phyloP scores from a whole-genome alignment of 768 basidiomycete genomes.

The Calocera cornea region DNA sequence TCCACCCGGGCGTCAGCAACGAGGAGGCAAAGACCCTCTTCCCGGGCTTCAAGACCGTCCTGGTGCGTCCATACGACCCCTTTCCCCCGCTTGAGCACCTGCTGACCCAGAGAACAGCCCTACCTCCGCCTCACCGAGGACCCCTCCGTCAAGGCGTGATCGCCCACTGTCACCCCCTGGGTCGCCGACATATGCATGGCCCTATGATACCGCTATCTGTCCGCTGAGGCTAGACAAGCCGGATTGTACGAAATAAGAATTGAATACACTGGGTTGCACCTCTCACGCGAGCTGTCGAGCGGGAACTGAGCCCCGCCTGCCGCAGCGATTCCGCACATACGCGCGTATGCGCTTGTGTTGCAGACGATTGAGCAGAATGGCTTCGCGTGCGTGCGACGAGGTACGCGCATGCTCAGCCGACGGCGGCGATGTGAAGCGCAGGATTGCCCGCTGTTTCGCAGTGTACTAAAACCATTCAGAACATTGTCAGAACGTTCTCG shows the following conservation, averaged over 20 bases:
- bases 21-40: constrained; percentile 88
- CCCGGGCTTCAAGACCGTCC: constrained; percentile 67
- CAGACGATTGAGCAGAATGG: too few relatives aligned
- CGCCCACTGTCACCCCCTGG: not conserved
- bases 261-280: too few relatives aligned
- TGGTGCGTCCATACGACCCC: constrained; percentile 34
- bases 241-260: constrained; percentile 2
- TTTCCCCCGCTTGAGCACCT: not conserved
- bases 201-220: constrained; percentile 1
- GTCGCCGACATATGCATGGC: not conserved
- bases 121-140: not conserved
- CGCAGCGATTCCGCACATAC: too few relatives aligned
- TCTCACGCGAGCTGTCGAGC: too few relatives aligned
- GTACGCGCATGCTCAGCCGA: too few relatives aligned
- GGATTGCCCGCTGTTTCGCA: too few relatives aligned
- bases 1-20: constrained; percentile 67
- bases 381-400: too few relatives aligned
- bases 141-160: not conserved
- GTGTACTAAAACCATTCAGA: too few relatives aligned
- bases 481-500: too few relatives aligned
- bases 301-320: too few relatives aligned
- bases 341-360: too few relatives aligned
- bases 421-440: too few relatives aligned
- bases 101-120: not conserved
- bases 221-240: not conserved